Conservation (phyloP, 2,329 filamentous ascomycete species). For the Apiospora malaysiana region DNA sequence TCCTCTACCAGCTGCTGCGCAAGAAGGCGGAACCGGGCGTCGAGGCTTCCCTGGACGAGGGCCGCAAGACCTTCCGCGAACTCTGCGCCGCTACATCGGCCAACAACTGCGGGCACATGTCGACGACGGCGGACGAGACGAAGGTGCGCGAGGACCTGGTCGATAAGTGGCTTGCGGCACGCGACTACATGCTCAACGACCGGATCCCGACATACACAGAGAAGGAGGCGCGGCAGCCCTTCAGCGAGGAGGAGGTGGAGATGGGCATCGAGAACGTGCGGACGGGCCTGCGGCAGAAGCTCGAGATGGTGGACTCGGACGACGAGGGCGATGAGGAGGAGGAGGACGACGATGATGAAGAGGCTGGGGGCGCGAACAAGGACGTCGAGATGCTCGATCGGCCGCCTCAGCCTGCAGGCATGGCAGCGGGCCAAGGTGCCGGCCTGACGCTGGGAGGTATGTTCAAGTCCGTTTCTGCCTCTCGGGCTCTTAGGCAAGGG, state of each 20-base stretch:
- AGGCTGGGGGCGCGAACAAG: constrained; percentile 26
- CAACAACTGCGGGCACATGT: background rate
- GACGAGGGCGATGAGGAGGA: constrained; percentile 55
- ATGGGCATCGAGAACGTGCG: constrained; percentile 71
- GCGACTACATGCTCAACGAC: constrained; percentile 33
- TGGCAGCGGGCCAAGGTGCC: background rate
- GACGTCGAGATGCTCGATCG: constrained; percentile 41
- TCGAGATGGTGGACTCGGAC: constrained; percentile 63
- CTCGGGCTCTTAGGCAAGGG: background rate
- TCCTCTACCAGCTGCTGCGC: constrained; percentile 73
- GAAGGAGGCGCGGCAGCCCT: constrained; percentile 66
- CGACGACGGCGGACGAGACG: background rate
- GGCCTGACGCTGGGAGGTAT: constrained; percentile 33
- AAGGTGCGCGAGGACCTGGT: constrained; percentile 42
- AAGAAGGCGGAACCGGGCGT: constrained; percentile 84
- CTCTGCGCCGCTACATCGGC: constrained; percentile 21
- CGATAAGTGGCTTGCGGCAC: constrained; percentile 45
- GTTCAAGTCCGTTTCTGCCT: constrained; percentile 30
- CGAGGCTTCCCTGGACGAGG: constrained; percentile 73
- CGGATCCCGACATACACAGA: constrained; percentile 41
- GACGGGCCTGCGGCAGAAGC: constrained; percentile 68
- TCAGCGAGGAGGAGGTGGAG: constrained; percentile 73
- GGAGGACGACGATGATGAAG: constrained; percentile 42
- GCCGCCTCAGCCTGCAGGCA: constrained; percentile 25
- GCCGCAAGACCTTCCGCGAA: constrained; percentile 50